Evolutionary conservation across 2,329 filamentous ascomycete species (phyloP).

Genomic region (Stylonectria norvegica): DNA sequence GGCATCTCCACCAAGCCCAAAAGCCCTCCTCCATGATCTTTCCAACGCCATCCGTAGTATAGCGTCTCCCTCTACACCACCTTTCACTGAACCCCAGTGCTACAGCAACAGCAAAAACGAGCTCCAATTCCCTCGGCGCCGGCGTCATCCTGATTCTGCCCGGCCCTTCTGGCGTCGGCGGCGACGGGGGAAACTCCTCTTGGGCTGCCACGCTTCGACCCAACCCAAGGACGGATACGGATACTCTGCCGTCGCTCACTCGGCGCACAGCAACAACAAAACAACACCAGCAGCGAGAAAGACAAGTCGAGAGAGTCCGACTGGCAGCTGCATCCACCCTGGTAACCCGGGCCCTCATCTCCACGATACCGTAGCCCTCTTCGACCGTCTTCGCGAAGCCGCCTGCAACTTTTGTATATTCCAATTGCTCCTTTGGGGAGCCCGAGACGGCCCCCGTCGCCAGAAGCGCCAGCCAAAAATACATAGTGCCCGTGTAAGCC

Average conservation of each 20-base stretch:
- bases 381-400: too few relatives aligned
- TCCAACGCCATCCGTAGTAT: too few relatives aligned
- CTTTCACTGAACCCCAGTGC: background rate
- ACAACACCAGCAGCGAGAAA: too few relatives aligned
- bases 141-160: background rate
- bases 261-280: background rate
- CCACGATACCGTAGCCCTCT: too few relatives aligned
- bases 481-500: background rate
- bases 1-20: background rate
- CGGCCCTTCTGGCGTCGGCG: background rate
- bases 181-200: background rate
- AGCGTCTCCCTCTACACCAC: background rate
- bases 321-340: too few relatives aligned
- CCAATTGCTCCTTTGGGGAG: background rate
- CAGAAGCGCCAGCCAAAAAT: background rate
- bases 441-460: background rate
- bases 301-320: too few relatives aligned
- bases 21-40: too few relatives aligned
- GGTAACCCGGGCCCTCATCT: too few relatives aligned
- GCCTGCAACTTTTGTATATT: slow-evolving; percentile 3
- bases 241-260: too few relatives aligned
- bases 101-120: background rate
- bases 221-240: slow-evolving; percentile 11
- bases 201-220: slow-evolving; percentile 16
- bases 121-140: background rate